Base-by-base conservation (phyloP, 805 yeast genomes). In the Sungouiozyma intestinalis region DNA sequence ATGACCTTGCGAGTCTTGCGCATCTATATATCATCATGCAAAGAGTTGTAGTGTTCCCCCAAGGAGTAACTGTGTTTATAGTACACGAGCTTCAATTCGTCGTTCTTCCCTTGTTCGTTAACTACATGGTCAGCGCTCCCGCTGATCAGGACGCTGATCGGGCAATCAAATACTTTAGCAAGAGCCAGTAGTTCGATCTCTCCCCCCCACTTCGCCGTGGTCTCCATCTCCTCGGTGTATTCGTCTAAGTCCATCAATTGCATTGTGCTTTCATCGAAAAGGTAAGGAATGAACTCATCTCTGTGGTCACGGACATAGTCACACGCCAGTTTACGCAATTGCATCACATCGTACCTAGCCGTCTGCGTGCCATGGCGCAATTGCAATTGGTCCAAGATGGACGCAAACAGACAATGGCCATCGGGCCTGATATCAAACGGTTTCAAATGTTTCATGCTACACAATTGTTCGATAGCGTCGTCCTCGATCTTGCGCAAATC, bases 191-290 rank as follows among this genome's bases (percentile, higher is more conserved):
- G 78, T 65, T 90, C 98, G 67, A 86, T 68, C 53, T 92, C 97
- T 7, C 95, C 92, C 19, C 98, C 98, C 98, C 98, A 90, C 69
- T 84, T 75, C 0, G 94, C 79, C 0, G 95, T 85, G n/a, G 60
- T 67, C 45, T 74, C 82, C 44, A 90, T 69, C 47, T 79, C 81
- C 3, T 67, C 60, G 3, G 85, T 73, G 58, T 92, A 92, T 17
- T 74, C 75, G 33, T 74, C 79, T 21, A 88, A 62, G 48, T 83
- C 82, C 39, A 72, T 70, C 45, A 85, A 50, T 6, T 73, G 66
- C 68, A 79, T 70, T 1, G 88, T 81, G 13, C 65, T 67, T 50
- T 86, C 96, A 57, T 85, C 94, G 54, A 86, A 80, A 49, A 90
- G 62, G 53, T 82, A 90, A 14, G 97, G 96, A 3, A 74, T 64